Evolutionary conservation across 2,329 filamentous ascomycete genomes (phyloP), one percentile per base, ranked within the genome.

Genomic region (Monosporascus sp.): DNA sequence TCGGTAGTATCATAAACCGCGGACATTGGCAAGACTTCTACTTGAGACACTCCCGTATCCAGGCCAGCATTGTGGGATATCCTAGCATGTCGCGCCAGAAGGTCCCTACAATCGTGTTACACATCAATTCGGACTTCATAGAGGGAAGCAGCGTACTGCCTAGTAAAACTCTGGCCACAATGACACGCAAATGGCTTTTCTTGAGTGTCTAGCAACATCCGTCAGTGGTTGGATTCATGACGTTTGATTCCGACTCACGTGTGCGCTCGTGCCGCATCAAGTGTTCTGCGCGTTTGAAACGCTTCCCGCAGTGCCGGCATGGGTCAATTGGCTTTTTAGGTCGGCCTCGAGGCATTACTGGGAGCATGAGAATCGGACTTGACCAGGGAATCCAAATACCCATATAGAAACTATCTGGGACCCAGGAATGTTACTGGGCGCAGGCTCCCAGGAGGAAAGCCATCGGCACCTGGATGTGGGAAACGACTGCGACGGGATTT

Each of bases 281-380:
- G 47, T 71, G 68, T 31, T 71, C 69, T 36, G 59, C 54, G 40
- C 69, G 61, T 51, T 64, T 66, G 52, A 71, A 71, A 34, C 61
- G 57, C 50, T 61, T 66, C 7, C 60, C 57, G 50, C 69, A 71
- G 54, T 64, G 64, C 19, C 54, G 60, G 51, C 69, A 71, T 11
- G 65, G 64, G 14, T 57, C 53, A 4, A 61, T 55, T 7, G 3
- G 40, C 31, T 34, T 34, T 14, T 34, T 34, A 34, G 31, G 31
- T 34, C 31, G 31, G 9, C 31, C 31, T 34, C 31, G 11, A 34
- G 31, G 31, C 31, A 34, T 34, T 14, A 14, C 31, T 34, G 9
- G 5, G 4, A 34, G 11, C 11, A 1, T 34, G 9, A 5, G 11
- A 34, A 34, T 34, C 2, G 9, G 11, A 34, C 31, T 34, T 34